phyloP scores from a whole-genome alignment of 176 grass and related monocot genomes.

The Hordeum vulgare region MorexV3_pseudomolecules_assembly NC_058520.1:600939434-600939933 shows the following conservation, averaged over 20 bases:
- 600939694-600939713: background rate
- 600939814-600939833: background rate
- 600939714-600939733: background rate
- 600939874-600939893: too few relatives aligned
- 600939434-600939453: background rate
- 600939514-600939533: background rate
- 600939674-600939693: background rate
- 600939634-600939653: background rate
- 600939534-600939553: background rate
- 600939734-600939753: background rate
- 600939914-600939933: too few relatives aligned
- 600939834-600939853: background rate
- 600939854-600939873: background rate
- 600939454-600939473: background rate
- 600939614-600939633: background rate
- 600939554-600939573: background rate
- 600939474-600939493: conserved; percentile 5
- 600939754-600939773: background rate
- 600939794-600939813: background rate
- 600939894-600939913: too few relatives aligned
- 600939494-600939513: background rate
- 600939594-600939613: background rate
- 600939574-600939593: background rate
- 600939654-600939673: background rate
- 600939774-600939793: background rate